Evolutionary conservation across 2,329 filamentous ascomycete species (phyloP).

Genomic region (Aspergillus cejpii): DNA sequence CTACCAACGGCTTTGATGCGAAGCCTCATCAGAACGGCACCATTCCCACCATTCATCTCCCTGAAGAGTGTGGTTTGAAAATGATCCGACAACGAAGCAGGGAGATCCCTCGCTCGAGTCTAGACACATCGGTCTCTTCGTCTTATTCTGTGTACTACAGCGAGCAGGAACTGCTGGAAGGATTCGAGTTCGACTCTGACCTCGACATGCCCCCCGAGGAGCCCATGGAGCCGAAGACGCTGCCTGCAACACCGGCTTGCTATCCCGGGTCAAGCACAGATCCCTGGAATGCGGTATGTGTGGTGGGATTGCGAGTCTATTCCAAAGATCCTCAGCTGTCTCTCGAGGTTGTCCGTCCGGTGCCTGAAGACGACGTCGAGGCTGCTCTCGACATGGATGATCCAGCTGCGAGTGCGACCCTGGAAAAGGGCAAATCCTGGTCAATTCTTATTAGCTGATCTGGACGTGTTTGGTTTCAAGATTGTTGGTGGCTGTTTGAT

Average conservation of each 20-base stretch:
- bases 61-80: conserved; percentile 15
- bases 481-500: not conserved
- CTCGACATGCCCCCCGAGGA: conserved; percentile 37
- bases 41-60: conserved; percentile 25
- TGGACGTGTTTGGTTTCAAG: not conserved
- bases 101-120: conserved; percentile 20
- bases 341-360: conserved; percentile 48
- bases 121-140: conserved; percentile 23
- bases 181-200: conserved; percentile 41
- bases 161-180: conserved; percentile 33
- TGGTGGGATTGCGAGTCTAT: conserved; percentile 54
- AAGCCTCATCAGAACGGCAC: conserved; percentile 13
- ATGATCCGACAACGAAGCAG: conserved; percentile 8
- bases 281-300: conserved; percentile 57
- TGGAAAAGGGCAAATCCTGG: conserved; percentile 19
- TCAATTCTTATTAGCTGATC: not conserved
- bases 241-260: conserved; percentile 6
- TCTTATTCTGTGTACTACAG: conserved; percentile 16
- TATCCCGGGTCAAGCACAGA: conserved; percentile 22
- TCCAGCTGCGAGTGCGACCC: conserved; percentile 30
- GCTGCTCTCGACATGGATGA: conserved; percentile 42
- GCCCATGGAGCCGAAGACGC: conserved; percentile 10
- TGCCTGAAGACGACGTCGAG: conserved; percentile 34
- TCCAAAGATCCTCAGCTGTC: conserved; percentile 46
- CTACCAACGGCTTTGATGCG: conserved; percentile 16